Base-by-base conservation (phyloP, 208 protist genomes). In the Balamuthia mandrillaris region DNA sequence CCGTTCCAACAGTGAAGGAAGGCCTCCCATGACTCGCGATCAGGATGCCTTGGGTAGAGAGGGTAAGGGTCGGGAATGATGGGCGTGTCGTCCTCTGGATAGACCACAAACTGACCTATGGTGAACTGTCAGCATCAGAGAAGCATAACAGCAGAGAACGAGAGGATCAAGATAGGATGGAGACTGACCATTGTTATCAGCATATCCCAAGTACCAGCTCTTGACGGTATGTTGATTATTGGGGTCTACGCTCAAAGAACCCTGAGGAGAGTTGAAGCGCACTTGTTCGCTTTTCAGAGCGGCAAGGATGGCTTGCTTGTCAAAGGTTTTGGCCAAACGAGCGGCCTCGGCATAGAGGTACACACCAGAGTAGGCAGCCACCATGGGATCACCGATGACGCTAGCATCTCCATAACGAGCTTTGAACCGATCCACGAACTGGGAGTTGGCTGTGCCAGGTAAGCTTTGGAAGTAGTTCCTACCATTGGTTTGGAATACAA, bases 391-490 rank as follows among this genome's bases (percentile, higher is more conserved):
- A n/a, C 65, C 65, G 3, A 75, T 47, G 12, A 75, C 65, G 65
- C 42, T 54, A n/a, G 65, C 65, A 37, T 75, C 42, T n/a, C 65
- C 65, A 44, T 75, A 75, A 1, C 24, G 45, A 44, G 6, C 6
- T 44, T 75, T 75, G 65, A 75, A 75, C 41, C 3, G 42, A 24
- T 2, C 35, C 65, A 75, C 65, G 65, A 75, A 75, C 42, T 21
- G 42, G n/a, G 39, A 42, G 65, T 75, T 75, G 65, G 42, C 65
- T 14, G 65, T 16, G 39, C 65, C 33, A 4, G 65, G 4, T 0
- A 12, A 37, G 65, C 41, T 75, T 44, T 75, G 65, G 65, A 75
- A 75, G 65, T 75, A 75, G 65, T 75, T 75, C 65, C 65, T 75
- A 24, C n/a, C 33, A 44, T 12, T 9, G 4, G n/a, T n/a, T n/a